phyloP scores from a whole-genome alignment of 495 filamentous ascomycete species.

The Aspergillus bertholletiae region DNA sequence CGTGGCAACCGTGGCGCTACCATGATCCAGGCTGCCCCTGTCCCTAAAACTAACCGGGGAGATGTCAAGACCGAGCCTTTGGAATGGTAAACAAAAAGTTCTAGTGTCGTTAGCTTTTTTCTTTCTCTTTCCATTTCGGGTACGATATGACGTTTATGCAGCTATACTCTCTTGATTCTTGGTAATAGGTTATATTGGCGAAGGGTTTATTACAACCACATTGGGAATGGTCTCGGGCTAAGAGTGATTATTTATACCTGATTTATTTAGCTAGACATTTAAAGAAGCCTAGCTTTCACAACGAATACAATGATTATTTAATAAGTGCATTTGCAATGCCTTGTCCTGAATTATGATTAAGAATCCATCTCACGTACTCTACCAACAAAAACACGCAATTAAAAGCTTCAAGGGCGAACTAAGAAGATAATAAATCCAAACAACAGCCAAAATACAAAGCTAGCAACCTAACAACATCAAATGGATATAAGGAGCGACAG shows the following conservation, averaged over 20 bases:
- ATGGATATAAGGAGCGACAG: not conserved
- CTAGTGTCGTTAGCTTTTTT: not conserved
- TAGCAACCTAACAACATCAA: no score
- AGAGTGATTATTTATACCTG: not conserved
- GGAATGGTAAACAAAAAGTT: conserved; percentile 66
- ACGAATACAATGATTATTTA: not conserved
- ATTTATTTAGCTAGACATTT: not conserved
- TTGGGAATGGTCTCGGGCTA: conserved; percentile 4
- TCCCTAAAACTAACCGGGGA: conserved; percentile 89
- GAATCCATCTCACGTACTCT: not conserved
- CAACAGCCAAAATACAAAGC: no score
- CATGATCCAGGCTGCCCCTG: conserved; percentile 74
- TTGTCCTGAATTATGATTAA: not conserved
- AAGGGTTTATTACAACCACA: not conserved
- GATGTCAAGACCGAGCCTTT: conserved; percentile 81
- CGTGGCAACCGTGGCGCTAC: conserved; percentile 64
- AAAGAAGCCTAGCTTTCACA: not conserved
- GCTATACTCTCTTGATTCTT: not conserved
- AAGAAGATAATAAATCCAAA: no score
- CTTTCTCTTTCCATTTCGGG: not conserved
- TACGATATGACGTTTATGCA: conserved; percentile 9
- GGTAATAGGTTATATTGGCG: not conserved
- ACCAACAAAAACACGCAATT: not conserved
- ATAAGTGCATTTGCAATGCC: not conserved
- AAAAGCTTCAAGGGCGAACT: no score